These are phyloP conservation scores for Inga oerstediana DNA, from an alignment of 306 rosid species.

Conservation along the genomic window DNA sequence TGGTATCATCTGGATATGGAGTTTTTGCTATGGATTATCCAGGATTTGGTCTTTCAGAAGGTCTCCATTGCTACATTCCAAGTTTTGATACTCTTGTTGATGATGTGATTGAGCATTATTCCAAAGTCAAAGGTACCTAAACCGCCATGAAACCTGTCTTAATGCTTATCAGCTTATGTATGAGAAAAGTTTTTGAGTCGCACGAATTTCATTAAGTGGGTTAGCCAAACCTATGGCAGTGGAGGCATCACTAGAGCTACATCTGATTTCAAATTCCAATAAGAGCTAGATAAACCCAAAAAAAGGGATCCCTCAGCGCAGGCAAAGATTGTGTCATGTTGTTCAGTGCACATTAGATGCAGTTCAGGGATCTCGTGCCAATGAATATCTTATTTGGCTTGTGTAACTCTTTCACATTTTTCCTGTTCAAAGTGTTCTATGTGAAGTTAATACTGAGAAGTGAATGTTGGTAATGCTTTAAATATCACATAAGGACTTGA, in stretches of 20 bases:
- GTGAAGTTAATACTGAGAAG: slow-evolving; percentile 4
- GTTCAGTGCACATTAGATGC: background rate
- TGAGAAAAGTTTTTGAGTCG: background rate
- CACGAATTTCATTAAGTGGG: background rate
- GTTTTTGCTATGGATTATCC: slow-evolving; percentile 98
- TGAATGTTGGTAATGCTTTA: background rate
- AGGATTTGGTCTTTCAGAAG: slow-evolving; percentile 96
- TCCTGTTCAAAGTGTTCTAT: background rate
- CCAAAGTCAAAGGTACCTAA: slow-evolving; percentile 71
- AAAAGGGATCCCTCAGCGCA: background rate
- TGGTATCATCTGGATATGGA: slow-evolving; percentile 73
- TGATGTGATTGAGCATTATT: slow-evolving; percentile 78
- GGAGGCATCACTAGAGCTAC: background rate
- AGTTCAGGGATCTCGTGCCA: background rate
- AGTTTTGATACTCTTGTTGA: slow-evolving; percentile 77
- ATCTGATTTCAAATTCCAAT: background rate
- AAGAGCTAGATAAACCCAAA: background rate
- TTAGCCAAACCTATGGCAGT: background rate
- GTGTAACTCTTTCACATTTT: background rate
- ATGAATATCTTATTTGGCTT: background rate
- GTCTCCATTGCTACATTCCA: slow-evolving; percentile 78
- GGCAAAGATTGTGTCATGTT: background rate
- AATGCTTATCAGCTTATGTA: background rate
- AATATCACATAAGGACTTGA: background rate
- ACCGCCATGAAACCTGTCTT: background rate